Evolutionary conservation across 1,284 basidiomycete genomes (phyloP), one percentile per base, ranked within the genome.

Genomic region (Bondarzewia mesenterica): DNA sequence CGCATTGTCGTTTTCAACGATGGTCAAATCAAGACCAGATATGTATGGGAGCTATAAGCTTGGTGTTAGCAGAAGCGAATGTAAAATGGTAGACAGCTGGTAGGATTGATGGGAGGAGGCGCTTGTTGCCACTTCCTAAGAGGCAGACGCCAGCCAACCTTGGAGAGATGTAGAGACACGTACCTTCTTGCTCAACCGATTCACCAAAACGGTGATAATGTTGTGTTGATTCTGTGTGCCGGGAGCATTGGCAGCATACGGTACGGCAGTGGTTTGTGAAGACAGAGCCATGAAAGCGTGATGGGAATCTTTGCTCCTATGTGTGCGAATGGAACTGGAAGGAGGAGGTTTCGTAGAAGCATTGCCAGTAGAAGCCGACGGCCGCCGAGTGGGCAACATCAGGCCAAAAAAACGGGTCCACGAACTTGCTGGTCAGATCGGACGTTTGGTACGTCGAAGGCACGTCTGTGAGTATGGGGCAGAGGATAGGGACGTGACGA

Each of bases 21-120:
- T 75, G 55, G 81, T 79, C 42, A 93, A 63, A 22, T 81, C 70
- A 38, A 78, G 71, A 12, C 91, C 91, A 32, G 90, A 92, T 66
- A 89, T 78, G 59, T 80, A 85, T 49, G 91, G 92, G n/a, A 94
- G 75, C 91, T 94, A 37, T 23, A 27, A 37, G 20, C n/a, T 22
- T 35, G 40, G 36, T 26, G 29, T 35, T 16, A 48, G 21, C 18
- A 18, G 16, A 25, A 14, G 29, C 10, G 3, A 26, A 25, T 27
- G 20, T 12, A 23, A 8, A 44, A 43, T 4, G 2, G 18, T 15
- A 16, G 20, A 39, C n/a, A n/a, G 32, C 41, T 8, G 18, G 16
- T 7, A 39, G 20, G 20, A 20, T 16, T 18, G 27, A 7, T 27
- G 38, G 21, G 7, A 40, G 21, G 16, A n/a, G 10, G 36, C 36